Base-by-base conservation (phyloP, 768 basidiomycete genomes). In the Termitomyces sp. region DNA sequence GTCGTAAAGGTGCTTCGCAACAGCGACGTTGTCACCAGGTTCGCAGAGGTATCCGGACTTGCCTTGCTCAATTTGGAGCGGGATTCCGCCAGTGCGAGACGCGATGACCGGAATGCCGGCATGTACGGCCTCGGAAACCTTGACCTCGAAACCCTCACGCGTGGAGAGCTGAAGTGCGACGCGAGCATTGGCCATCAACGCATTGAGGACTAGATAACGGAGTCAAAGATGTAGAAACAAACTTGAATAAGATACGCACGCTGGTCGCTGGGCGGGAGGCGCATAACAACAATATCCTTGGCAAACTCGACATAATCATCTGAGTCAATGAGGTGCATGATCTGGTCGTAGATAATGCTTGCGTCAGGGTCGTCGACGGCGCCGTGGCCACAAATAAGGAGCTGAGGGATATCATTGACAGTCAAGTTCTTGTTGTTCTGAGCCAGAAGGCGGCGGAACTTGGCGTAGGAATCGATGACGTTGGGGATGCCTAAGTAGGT, bases 101-200 rank as follows among this genome's bases (percentile, higher is more conserved):
- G 92, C 92, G 68, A 98, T 84, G 69, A 96, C 81, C 36, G 94
- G 94, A 64, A 91, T 90, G 62, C 91, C 91, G 35, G 92, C 87
- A 74, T 96, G 92, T 56, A 98, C 81, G n/a, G 92, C 93, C 76
- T 96, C 93, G 51, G 93, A 94, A 54, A 96, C 94, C 74, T 98
- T 98, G 76, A 98, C 93, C 71, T 98, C 96, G 76, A 97, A 98
- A 33, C 96, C 96, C 77, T 98, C 96, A 60, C 94, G 89, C 49
- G 91, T 89, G 55, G 92, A 94, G 49, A 98, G 86, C 74, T 98
- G 96, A 53, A 94, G 83, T 4, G 92, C 94, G 60, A 96, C 89
- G 78, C 91, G 89, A 49, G 92, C 84, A 66, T 95, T 96, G 56
- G 90, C 87, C 84, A 97, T 84, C 67, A 97, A 81, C 9, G 90